A percentile compares a stretch with the other conserved stretches of the same genome.
Conservation (phyloP, 139 green algal species). For the Picochlorum sp. region DNA sequence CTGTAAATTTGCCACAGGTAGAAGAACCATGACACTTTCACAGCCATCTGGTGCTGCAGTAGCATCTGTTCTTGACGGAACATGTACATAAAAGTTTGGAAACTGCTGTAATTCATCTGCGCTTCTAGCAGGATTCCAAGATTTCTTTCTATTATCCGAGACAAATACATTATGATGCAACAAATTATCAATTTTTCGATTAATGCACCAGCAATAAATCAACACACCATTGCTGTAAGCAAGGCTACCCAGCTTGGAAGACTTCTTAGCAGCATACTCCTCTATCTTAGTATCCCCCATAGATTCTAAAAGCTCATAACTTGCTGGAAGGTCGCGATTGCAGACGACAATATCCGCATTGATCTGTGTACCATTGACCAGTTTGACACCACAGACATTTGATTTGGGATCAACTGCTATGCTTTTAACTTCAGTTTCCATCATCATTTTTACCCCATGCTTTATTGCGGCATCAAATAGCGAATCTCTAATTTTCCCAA, state of each 20-base stretch:
- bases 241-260: conserved; percentile 9
- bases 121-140: conserved; percentile 41
- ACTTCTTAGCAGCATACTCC: neutral
- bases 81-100: conserved; percentile 84
- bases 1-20: conserved; percentile 66
- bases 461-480: conserved; percentile 17
- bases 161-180: conserved; percentile 85
- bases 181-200: conserved; percentile 24
- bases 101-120: conserved; percentile 28
- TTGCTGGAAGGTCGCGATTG: conserved; percentile 50
- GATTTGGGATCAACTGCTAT: conserved; percentile 10
- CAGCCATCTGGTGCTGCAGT: conserved; percentile 47
- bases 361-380: conserved; percentile 33
- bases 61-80: conserved; percentile 63
- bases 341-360: conserved; percentile 54
- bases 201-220: conserved; percentile 59
- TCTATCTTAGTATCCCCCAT: neutral
- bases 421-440: conserved; percentile 13
- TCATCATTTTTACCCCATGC: conserved; percentile 36
- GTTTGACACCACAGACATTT: conserved; percentile 38
- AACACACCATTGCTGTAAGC: conserved; percentile 70
- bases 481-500: conserved; percentile 43
- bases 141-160: conserved; percentile 27
- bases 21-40: conserved; percentile 53
- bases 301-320: conserved; percentile 34